Evolutionary conservation across 495 filamentous ascomycete genomes (phyloP), one percentile per base, ranked within the genome.

Genomic region (Podospora conica): DNA sequence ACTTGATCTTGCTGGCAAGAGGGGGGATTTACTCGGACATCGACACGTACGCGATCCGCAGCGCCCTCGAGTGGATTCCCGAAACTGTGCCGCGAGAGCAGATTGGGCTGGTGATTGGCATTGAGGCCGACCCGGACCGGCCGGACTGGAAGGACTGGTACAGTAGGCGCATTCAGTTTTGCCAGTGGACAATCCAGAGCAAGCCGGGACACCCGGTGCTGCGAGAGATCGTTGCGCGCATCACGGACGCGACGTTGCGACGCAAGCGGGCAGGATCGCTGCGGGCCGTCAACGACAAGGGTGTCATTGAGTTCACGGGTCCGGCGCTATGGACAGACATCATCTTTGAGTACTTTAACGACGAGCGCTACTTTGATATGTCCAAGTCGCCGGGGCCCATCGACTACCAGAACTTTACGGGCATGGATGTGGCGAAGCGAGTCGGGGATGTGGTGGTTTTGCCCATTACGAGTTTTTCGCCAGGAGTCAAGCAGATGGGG

Each of bases 11-110:
- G 33, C 88, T 97, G 48, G 95, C 95, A 20, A 87, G 95, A 60
- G 95, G 95, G 53, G 95, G 95, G 53, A 91, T 98, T 67, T 98
- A 98, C 80, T 91, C 90, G 18, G 95, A 98, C 76, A 98, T 98
- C 71, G 95, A 98, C 76, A 98, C 95, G 0, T 82, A 84, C 29
- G 94, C 94, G 2, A 76, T 98, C 64, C 86, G 88, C 72, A 89
- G 90, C 55, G 93, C 92, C 3, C 81, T 87, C 22, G 90, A 95
- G 56, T 98, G 95, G 95, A 81, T 98, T 55, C 93, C 95, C 2
- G 78, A 85, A 21, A 82, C 85, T 27, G 87, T 97, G 20, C 90
- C 94, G 53, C 84, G 87, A 60, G 85, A 86, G 58, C 85, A 86
- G 4, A 83, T 97, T 65, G 96, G 95, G 3, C 79, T 98, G 33